A percentile compares a stretch with the other conserved stretches of the same genome.
These are phyloP conservation scores for Beauveria sp. DNA, from an alignment of 2,329 filamentous ascomycete genomes.

Conservation along the genomic window DNA sequence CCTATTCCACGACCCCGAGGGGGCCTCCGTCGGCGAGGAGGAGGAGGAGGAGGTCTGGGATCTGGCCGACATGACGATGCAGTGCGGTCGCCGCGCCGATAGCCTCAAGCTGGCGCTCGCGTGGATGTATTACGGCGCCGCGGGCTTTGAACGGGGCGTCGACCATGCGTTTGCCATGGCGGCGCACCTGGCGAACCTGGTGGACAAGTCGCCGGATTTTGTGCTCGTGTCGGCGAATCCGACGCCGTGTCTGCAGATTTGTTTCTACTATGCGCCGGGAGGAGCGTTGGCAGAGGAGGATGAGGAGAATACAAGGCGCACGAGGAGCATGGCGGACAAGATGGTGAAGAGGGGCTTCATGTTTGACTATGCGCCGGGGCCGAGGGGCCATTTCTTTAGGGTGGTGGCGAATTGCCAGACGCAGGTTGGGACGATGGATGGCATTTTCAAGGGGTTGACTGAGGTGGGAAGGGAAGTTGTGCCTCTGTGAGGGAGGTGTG, in stretches of 20 bases:
- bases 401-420: constrained; percentile 53
- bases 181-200: constrained; percentile 52
- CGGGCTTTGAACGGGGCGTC: constrained; percentile 62
- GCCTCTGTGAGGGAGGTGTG: neutral
- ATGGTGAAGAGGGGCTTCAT: constrained; percentile 49
- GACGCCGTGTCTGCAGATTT: constrained; percentile 85
- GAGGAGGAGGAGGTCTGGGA: constrained; percentile 69
- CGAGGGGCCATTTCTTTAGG: constrained; percentile 47
- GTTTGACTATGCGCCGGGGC: constrained; percentile 52
- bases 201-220: constrained; percentile 54
- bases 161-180: constrained; percentile 68
- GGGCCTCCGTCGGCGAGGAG: constrained; percentile 15
- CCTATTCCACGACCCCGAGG: constrained; percentile 58
- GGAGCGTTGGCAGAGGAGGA: constrained; percentile 37
- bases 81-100: constrained; percentile 84
- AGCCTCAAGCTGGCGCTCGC: constrained; percentile 77
- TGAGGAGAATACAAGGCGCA: constrained; percentile 41
- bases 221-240: constrained; percentile 66
- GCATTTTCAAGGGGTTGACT: constrained; percentile 45
- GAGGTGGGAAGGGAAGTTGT: constrained; percentile 29
- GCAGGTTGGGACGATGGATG: constrained; percentile 40
- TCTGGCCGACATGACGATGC: constrained; percentile 83
- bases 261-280: constrained; percentile 72
- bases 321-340: constrained; percentile 38
- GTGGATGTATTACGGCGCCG: constrained; percentile 81